Evolutionary conservation across 345 rosid genomes (phyloP).

Genomic region (Aurinia saxatilis): DNA sequence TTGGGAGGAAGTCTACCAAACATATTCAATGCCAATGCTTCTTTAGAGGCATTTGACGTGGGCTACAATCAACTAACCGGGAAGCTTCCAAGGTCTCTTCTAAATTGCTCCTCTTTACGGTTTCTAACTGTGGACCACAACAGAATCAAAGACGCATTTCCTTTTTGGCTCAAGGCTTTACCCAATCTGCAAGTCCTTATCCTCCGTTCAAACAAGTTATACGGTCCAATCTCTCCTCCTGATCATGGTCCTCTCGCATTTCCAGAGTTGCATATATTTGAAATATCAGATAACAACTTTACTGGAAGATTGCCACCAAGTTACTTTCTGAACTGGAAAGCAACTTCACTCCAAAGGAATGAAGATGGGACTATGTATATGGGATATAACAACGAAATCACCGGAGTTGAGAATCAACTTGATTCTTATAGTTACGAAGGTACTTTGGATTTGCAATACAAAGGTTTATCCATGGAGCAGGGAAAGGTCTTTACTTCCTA

Average conservation of each 20-base stretch:
- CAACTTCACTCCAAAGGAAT: neutral
- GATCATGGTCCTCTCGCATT: neutral
- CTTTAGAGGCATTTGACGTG: neutral
- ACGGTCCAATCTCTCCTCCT: neutral
- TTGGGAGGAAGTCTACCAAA: slow-evolving; percentile 10
- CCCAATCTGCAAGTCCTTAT: neutral
- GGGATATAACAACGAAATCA: too few species aligned
- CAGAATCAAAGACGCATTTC: slow-evolving; percentile 6
- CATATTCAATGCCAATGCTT: neutral
- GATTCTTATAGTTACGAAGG: neutral
- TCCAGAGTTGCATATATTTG: neutral
- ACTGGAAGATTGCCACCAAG: neutral
- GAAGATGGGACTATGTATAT: neutral
- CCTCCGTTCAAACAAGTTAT: slow-evolving; percentile 8
- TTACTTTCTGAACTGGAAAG: slow-evolving; percentile 10
- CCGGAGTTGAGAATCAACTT: too few species aligned
- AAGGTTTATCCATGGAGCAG: slow-evolving; percentile 11
- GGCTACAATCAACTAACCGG: neutral
- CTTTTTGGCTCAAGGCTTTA: slow-evolving; percentile 18
- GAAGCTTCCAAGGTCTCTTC: slow-evolving; percentile 17
- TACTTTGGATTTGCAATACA: slow-evolving; percentile 10
- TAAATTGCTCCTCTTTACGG: neutral
- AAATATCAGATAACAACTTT: neutral
- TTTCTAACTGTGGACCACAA: slow-evolving; percentile 1
- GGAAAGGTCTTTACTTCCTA: neutral